Evolutionary conservation across 345 rosid genomes (phyloP).

Genomic region (Laguncularia racemosa): DNA sequence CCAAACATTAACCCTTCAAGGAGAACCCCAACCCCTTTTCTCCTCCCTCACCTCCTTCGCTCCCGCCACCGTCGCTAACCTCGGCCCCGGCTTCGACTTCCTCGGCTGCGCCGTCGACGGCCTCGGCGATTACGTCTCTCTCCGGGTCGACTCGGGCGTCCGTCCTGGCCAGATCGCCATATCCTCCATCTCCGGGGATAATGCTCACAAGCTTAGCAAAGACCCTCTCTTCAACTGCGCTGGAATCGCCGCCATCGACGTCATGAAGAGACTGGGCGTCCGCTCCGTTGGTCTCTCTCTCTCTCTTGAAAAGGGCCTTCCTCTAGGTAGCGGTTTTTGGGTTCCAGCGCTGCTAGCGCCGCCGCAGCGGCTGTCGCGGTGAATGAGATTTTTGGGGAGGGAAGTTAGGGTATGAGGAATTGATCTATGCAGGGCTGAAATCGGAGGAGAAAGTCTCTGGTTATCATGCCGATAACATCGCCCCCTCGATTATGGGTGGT

Average conservation of each 20-base stretch:
- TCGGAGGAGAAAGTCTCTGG: conserved; percentile 92
- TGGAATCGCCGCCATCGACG: conserved; percentile 78
- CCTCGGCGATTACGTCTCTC: conserved; percentile 53
- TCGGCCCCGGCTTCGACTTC: conserved; percentile 90
- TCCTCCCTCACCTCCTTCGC: conserved; percentile 76
- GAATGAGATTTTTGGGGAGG: conserved; percentile 70
- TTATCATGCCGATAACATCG: conserved; percentile 86
- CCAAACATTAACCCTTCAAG: conserved; percentile 15
- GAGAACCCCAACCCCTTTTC: conserved; percentile 57
- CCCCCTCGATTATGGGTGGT: conserved; percentile 86
- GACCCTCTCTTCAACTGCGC: conserved; percentile 83
- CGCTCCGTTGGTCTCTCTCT: conserved; percentile 77
- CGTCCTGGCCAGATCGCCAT: conserved; percentile 64
- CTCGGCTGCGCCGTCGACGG: conserved; percentile 91
- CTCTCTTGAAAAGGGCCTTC: conserved; percentile 61
- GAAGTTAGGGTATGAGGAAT: conserved; percentile 32
- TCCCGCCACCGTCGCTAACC: conserved; percentile 84
- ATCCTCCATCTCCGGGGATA: conserved; percentile 43
- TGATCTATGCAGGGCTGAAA: conserved; percentile 73
- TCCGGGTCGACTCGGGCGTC: conserved; percentile 56
- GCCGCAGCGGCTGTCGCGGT: conserved; percentile 90
- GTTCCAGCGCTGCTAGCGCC: conserved; percentile 88
- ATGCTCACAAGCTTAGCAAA: conserved; percentile 52
- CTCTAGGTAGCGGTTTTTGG: conserved; percentile 72
- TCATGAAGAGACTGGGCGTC: conserved; percentile 65